Conservation (phyloP, 495 filamentous ascomycete species). For the Neurospora discreta region DNA sequence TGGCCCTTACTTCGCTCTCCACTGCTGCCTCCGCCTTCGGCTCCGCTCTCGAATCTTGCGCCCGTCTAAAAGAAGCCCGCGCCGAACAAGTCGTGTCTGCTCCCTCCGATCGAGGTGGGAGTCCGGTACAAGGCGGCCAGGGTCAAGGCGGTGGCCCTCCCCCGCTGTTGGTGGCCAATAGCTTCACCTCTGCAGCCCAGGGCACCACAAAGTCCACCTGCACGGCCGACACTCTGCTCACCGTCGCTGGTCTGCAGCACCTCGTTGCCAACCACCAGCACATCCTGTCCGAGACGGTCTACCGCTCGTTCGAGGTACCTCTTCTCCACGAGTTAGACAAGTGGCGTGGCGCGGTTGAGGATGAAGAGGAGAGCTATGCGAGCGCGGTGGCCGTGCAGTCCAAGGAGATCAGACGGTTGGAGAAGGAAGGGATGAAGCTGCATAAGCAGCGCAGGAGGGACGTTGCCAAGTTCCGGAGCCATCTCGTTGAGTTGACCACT, state of each 20-base stretch:
- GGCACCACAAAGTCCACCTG: conserved; percentile 37
- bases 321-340: conserved; percentile 52
- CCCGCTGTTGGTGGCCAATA: conserved; percentile 26
- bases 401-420: conserved; percentile 45
- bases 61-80: conserved; percentile 50
- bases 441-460: conserved; percentile 44
- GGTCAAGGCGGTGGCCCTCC: neutral
- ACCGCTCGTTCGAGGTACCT: conserved; percentile 52
- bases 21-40: conserved; percentile 49
- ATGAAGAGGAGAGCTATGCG: conserved; percentile 48
- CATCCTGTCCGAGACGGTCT: conserved; percentile 52
- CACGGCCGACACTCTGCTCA: conserved; percentile 48
- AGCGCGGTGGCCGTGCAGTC: conserved; percentile 35
- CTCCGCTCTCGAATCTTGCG: conserved; percentile 49
- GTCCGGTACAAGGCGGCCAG: neutral
- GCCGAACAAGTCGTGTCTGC: conserved; percentile 27
- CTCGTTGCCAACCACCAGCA: conserved; percentile 55
- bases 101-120: neutral
- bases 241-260: conserved; percentile 51
- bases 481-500: conserved; percentile 47
- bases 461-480: conserved; percentile 38
- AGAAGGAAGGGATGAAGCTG: conserved; percentile 49
- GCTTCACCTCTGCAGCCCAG: conserved; percentile 17
- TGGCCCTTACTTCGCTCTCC: conserved; percentile 45
- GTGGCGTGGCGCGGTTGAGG: conserved; percentile 45